These are phyloP conservation scores for Calycina marina DNA, from an alignment of 2,329 filamentous ascomycete species.

Conservation along the genomic window DNA sequence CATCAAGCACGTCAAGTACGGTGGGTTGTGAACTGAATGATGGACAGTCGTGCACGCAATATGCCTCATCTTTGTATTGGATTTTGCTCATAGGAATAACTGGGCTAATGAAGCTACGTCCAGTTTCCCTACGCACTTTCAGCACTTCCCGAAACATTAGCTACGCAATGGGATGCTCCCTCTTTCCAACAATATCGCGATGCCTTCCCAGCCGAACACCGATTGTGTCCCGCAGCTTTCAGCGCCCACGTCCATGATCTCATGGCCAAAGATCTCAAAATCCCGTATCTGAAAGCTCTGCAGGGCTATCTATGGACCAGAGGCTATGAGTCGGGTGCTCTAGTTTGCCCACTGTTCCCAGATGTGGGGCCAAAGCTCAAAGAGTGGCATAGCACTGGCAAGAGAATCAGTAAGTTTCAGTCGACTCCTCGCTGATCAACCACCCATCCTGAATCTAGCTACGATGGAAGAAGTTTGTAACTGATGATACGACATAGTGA, in stretches of 20 bases:
- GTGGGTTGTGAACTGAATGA: too few species aligned
- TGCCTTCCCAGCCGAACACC: slow-evolving; percentile 54
- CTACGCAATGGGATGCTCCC: slow-evolving; percentile 50
- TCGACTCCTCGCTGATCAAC: too few species aligned
- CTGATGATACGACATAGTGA: slow-evolving; percentile 39
- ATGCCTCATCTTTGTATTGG: too few species aligned
- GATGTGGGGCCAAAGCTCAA: slow-evolving; percentile 55
- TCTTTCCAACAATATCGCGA: slow-evolving; percentile 52
- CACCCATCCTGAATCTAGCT: too few species aligned
- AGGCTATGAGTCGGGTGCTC: slow-evolving; percentile 55
- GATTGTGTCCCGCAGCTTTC: slow-evolving; percentile 41
- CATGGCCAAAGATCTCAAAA: slow-evolving; percentile 58
- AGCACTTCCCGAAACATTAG: slow-evolving; percentile 48
- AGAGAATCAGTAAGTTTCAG: background rate
- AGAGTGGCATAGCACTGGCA: slow-evolving; percentile 39
- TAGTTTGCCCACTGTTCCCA: slow-evolving; percentile 58
- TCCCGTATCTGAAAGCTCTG: slow-evolving; percentile 58
- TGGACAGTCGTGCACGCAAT: too few species aligned
- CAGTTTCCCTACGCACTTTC: slow-evolving; percentile 68
- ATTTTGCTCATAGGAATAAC: too few species aligned
- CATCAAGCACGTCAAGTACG: too few species aligned
- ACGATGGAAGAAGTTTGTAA: too few species aligned
- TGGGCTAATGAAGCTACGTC: slow-evolving; percentile 6
- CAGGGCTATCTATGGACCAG: slow-evolving; percentile 68
- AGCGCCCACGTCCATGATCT: slow-evolving; percentile 56